phyloP scores from a whole-genome alignment of 2,329 filamentous ascomycete genomes.

The Colletotrichum sp. region DNA sequence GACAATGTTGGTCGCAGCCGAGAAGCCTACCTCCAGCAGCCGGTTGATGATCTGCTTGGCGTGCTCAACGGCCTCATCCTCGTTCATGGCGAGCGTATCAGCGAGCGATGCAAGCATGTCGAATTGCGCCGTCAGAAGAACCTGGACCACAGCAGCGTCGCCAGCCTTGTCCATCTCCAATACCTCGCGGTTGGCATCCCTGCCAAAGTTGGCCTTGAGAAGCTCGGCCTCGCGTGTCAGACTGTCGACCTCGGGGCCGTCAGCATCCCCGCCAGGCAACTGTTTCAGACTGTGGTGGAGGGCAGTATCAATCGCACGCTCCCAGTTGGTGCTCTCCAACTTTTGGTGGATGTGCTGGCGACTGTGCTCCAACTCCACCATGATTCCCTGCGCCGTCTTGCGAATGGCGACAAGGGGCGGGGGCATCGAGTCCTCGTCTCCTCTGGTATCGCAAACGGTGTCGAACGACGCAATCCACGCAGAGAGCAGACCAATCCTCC shows the following conservation, averaged over 20 bases:
- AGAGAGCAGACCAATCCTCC: slow-evolving; percentile 84
- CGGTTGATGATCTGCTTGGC: slow-evolving; percentile 80
- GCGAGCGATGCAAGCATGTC: slow-evolving; percentile 86
- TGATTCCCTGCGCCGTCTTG: slow-evolving; percentile 86
- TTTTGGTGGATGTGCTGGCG: slow-evolving; percentile 89
- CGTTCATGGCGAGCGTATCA: slow-evolving; percentile 81
- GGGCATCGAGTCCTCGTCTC: slow-evolving; percentile 72
- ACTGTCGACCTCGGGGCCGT: slow-evolving; percentile 71
- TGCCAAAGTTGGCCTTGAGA: slow-evolving; percentile 80
- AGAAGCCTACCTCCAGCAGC: slow-evolving; percentile 77
- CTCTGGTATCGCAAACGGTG: slow-evolving; percentile 73
- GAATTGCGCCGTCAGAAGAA: slow-evolving; percentile 88
- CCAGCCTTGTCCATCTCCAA: slow-evolving; percentile 84
- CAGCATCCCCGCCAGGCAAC: slow-evolving; percentile 72
- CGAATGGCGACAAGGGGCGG: slow-evolving; percentile 76
- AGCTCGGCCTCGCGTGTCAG: slow-evolving; percentile 85
- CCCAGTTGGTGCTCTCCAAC: slow-evolving; percentile 83
- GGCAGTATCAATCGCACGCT: slow-evolving; percentile 84
- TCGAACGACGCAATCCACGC: slow-evolving; percentile 96
- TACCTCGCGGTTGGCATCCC: slow-evolving; percentile 78
- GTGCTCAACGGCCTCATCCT: slow-evolving; percentile 80
- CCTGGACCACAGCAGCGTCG: slow-evolving; percentile 80
- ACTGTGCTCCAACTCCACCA: slow-evolving; percentile 88
- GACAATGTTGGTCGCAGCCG: slow-evolving; percentile 81
- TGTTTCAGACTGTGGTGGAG: slow-evolving; percentile 85